These are phyloP conservation scores for Leccinum fibrillosum DNA, from an alignment of 768 basidiomycete genomes.

Conservation along the genomic window DNA sequence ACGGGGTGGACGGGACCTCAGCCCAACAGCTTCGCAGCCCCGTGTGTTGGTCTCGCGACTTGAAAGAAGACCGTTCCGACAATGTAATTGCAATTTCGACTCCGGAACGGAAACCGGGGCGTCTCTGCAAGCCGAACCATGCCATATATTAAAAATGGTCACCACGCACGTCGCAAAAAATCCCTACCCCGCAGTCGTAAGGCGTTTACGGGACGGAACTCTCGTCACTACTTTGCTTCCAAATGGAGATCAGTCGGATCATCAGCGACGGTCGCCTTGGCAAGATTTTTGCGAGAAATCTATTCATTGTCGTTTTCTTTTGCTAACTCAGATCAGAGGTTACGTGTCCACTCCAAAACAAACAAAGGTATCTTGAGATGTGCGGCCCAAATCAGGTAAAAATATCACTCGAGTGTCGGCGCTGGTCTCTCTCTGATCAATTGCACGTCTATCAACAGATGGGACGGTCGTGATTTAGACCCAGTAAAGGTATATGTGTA, in stretches of 20 bases:
- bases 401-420: background rate
- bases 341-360: background rate
- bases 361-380: conserved; percentile 1
- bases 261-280: conserved; percentile 2
- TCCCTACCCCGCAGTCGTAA: conserved; percentile 25
- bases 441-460: conserved; percentile 17
- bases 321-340: background rate
- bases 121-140: background rate
- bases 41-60: conserved; percentile 11
- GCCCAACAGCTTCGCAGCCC: conserved; percentile 11
- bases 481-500: background rate
- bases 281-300: background rate
- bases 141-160: background rate
- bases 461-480: conserved; percentile 2
- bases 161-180: conserved; percentile 13
- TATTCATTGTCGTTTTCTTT: background rate
- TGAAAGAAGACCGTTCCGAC: conserved; percentile 1
- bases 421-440: conserved; percentile 7
- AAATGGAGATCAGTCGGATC: conserved; percentile 2
- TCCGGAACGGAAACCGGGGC: background rate
- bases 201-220: conserved; percentile 2
- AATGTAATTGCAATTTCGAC: conserved; percentile 2
- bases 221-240: background rate
- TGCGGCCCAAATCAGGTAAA: background rate
- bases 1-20: conserved; percentile 17